Base-by-base conservation (phyloP, 2,329 filamentous ascomycete species). In the Calonectria crousiana region DNA sequence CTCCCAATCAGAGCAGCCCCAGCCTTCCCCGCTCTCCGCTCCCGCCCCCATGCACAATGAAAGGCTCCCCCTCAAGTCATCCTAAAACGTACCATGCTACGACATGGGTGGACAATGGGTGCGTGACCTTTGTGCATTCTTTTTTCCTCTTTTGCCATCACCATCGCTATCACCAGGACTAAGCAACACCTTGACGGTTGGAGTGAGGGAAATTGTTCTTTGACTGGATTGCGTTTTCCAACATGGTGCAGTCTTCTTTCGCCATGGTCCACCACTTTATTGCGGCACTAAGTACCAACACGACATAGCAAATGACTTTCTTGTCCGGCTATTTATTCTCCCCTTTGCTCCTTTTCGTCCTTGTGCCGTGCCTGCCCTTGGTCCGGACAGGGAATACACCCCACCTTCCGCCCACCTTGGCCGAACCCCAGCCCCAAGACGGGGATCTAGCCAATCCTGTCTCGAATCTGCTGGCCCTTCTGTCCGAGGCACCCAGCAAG, bases 1-100 rank as follows among this genome's bases (percentile, higher is more conserved):
- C 36, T 6, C 41, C 74, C 74, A 75, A 75, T 75, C 67, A 58
- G 47, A 67, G n/a, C 23, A 36, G 30, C 38, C 47, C 36, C 49
- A 73, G 71, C 62, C 71, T 75, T 69, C 74, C 74, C 74, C 74
- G 74, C 74, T 70, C 65, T 71, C 67, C 52, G 52, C 60, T 67
- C 65, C 41, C 60, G 41, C 58, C 56, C 69, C 70, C 65, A 72
- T 72, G 65, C 60, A 60, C 64, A 23, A 58, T 51, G 36, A 70
- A 68, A 72, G 71, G 58, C 41, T 69, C 64, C 66, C 66, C 69
- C 56, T 38, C 52, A 51, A 69, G 56, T 38, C 70, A 62, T 44
- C 67, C 67, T 14, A 60, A 53, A 62, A 60, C 69, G 41, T 68
- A 49, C 71, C 71, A 72, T 72, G 70, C 53, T 34, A 64, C 34